Conservation (phyloP, 345 rosid genomes). For the Hirschfeldia incana region DNA sequence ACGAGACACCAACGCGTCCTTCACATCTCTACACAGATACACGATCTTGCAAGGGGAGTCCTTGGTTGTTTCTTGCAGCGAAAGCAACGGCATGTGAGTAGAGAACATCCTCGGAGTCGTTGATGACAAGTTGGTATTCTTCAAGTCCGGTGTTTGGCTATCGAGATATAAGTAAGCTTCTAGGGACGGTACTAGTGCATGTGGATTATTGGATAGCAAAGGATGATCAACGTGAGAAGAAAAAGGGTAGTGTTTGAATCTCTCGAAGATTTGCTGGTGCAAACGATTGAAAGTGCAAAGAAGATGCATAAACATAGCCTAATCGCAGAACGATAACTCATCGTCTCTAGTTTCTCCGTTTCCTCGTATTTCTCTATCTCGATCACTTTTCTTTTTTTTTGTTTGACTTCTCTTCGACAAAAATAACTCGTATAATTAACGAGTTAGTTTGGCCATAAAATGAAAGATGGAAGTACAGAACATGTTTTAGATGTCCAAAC, state of each 20-base stretch:
- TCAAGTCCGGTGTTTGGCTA: neutral
- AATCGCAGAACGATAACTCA: constrained; percentile 27
- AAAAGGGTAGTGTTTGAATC: neutral
- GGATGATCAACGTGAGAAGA: neutral
- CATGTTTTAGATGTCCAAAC: neutral
- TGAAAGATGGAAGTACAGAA: neutral
- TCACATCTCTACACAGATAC: too few relatives aligned
- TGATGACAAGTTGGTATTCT: neutral
- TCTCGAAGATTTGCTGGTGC: neutral
- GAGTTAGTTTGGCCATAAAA: neutral
- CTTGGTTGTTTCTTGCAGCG: neutral
- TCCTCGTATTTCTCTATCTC: neutral
- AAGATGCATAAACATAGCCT: constrained; percentile 34
- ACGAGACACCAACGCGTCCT: too few relatives aligned
- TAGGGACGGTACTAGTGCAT: neutral
- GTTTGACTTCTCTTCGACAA: neutral
- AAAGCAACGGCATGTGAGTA: neutral
- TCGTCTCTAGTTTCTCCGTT: neutral
- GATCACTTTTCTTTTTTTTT: neutral
- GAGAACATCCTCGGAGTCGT: neutral
- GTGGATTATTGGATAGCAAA: neutral
- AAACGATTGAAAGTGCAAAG: constrained; percentile 28
- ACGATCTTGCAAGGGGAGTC: neutral
- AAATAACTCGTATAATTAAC: neutral
- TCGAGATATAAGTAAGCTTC: too few relatives aligned